A percentile compares a stretch with the other conserved stretches of the same genome.
Conservation (phyloP, 192 early-diverging fungal species). For the Linnemannia exigua region DNA sequence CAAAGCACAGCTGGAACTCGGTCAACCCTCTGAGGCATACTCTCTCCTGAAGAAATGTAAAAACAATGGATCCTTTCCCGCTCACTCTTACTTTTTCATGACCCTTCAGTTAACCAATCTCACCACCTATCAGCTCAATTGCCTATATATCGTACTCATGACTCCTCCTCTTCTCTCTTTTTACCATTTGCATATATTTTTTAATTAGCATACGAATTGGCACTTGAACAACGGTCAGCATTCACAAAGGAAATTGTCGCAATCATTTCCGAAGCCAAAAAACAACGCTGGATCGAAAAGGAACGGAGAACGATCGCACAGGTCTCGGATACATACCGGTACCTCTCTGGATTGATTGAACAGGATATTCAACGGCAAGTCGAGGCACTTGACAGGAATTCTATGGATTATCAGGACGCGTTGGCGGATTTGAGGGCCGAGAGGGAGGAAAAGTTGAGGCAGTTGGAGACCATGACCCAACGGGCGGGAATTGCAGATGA, state of each 20-base stretch:
- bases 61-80: neutral
- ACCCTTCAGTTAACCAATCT: too few relatives aligned
- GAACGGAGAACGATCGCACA: slow-evolving; percentile 67
- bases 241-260: slow-evolving; percentile 75
- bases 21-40: slow-evolving; percentile 65
- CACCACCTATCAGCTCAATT: neutral
- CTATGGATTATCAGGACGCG: slow-evolving; percentile 31
- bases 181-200: neutral
- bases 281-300: slow-evolving; percentile 77
- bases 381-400: slow-evolving; percentile 20
- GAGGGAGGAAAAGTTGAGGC: slow-evolving; percentile 19
- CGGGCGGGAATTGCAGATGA: slow-evolving; percentile 60
- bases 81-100: too few relatives aligned
- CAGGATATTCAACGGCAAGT: slow-evolving; percentile 67
- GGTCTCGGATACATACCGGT: slow-evolving; percentile 73
- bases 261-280: slow-evolving; percentile 73
- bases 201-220: slow-evolving; percentile 74
- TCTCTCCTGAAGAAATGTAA: slow-evolving; percentile 59
- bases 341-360: slow-evolving; percentile 73
- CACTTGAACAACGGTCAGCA: slow-evolving; percentile 68
- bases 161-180: too few relatives aligned
- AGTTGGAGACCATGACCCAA: slow-evolving; percentile 43
- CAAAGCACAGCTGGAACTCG: slow-evolving; percentile 56
- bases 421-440: slow-evolving; percentile 25
- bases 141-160: neutral